phyloP scores from a whole-genome alignment of 202 grass and related monocot genomes.

The Zizania palustris region DNA sequence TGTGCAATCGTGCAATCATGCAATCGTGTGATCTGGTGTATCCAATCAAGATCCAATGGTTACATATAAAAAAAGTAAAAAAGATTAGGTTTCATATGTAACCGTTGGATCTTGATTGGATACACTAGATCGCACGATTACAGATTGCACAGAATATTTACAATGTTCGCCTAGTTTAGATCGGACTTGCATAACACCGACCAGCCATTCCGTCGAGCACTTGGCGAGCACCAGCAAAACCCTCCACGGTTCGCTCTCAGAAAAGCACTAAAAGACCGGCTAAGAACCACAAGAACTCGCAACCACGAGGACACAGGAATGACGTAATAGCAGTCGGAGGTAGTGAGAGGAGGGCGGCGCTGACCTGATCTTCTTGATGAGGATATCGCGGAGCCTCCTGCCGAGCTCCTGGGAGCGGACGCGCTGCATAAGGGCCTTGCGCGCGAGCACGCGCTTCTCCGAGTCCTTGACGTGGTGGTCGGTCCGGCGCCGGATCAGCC shows the following conservation, averaged over 20 bases:
- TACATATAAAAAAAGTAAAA: too few species aligned
- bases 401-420: slow-evolving; percentile 79
- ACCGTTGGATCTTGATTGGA: too few species aligned
- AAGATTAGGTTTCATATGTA: too few species aligned
- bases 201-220: slow-evolving; percentile 44
- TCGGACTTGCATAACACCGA: background rate
- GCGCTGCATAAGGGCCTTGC: slow-evolving; percentile 79
- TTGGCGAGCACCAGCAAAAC: slow-evolving; percentile 4
- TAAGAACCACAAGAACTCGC: background rate
- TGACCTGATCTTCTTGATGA: slow-evolving; percentile 95
- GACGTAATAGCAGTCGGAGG: background rate
- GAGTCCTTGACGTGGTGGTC: slow-evolving; percentile 84
- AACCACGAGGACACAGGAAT: slow-evolving; percentile 26
- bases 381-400: slow-evolving; percentile 77
- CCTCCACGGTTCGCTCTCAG: background rate
- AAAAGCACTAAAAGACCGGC: too few species aligned
- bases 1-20: too few species aligned
- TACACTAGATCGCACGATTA: too few species aligned
- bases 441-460: slow-evolving; percentile 86
- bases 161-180: background rate
- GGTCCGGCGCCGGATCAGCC: slow-evolving; percentile 60
- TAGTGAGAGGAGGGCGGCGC: background rate
- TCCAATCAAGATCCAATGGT: too few species aligned
- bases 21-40: too few species aligned
- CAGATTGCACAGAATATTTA: too few species aligned